Evolutionary conservation across 1,284 basidiomycete species (phyloP).

Genomic region (Pyrrhoderma noxium): DNA sequence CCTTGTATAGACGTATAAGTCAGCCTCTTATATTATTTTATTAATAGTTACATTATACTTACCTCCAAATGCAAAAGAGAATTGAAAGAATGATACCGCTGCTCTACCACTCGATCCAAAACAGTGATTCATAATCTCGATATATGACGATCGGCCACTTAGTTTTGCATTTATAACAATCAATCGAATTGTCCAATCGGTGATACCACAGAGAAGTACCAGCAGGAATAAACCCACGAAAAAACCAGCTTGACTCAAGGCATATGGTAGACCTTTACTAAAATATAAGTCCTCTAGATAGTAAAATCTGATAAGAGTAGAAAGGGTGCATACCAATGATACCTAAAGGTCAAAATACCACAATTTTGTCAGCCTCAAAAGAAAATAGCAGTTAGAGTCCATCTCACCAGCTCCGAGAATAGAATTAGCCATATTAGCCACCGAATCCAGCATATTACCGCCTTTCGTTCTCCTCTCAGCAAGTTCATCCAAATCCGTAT

Average conservation of each 20-base stretch:
- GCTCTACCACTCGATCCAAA: conserved; percentile 86
- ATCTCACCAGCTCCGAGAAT: conserved; percentile 85
- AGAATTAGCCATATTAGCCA: conserved; percentile 94
- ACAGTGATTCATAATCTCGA: conserved; percentile 93
- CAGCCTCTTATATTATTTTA: no score
- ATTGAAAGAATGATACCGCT: conserved; percentile 96
- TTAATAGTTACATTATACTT: conserved; percentile 25
- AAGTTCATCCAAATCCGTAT: conserved; percentile 58
- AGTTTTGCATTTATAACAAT: conserved; percentile 95
- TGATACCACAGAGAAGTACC: conserved; percentile 73
- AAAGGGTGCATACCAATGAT: conserved; percentile 64
- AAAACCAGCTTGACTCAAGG: conserved; percentile 88
- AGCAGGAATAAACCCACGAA: conserved; percentile 81
- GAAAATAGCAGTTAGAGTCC: conserved; percentile 10
- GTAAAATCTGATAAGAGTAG: no score
- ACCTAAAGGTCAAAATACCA: conserved; percentile 45
- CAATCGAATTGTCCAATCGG: conserved; percentile 97
- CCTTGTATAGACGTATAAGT: conserved; percentile 49
- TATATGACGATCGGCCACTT: conserved; percentile 88
- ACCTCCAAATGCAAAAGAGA: conserved; percentile 96
- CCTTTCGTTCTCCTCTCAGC: conserved; percentile 61
- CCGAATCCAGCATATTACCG: conserved; percentile 75
- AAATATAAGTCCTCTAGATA: conserved; percentile 5
- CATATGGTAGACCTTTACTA: conserved; percentile 77
- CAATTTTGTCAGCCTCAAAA: conserved; percentile 11